These are phyloP conservation scores for Hypoxylon fragiforme DNA, from an alignment of 495 filamentous ascomycete genomes.

Conservation along the genomic window DNA sequence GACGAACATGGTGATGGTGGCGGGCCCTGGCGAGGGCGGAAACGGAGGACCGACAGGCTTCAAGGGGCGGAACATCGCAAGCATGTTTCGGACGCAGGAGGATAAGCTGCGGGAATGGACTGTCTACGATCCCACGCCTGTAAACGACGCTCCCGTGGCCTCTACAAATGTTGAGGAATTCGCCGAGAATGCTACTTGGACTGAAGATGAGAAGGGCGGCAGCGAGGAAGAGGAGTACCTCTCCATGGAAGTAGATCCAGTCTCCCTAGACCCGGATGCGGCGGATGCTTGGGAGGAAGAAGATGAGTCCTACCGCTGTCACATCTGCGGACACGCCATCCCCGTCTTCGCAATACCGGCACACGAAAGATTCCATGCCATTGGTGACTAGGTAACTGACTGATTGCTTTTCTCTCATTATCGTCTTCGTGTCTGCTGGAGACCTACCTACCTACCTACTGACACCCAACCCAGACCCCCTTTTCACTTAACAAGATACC, in stretches of 20 bases:
- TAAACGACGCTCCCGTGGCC: constrained; percentile 6
- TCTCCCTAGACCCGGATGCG: constrained; percentile 31
- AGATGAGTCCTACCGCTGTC: constrained; percentile 58
- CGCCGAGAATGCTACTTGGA: background rate
- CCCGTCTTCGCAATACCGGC: constrained; percentile 74
- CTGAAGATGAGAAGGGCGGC: constrained; percentile 3
- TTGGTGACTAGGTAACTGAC: constrained; percentile 41
- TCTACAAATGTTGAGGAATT: background rate
- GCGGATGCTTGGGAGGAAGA: constrained; percentile 52
- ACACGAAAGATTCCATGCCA: constrained; percentile 70
- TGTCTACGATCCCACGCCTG: constrained; percentile 46
- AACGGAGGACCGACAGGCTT: constrained; percentile 2
- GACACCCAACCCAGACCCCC: constrained; percentile 16
- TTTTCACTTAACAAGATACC: constrained; percentile 14
- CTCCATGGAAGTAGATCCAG: background rate
- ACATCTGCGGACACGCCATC: constrained; percentile 56
- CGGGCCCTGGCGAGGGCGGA: constrained; percentile 51
- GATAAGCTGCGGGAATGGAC: constrained; percentile 66
- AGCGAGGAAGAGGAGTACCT: constrained; percentile 15
- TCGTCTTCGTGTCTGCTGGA: background rate
- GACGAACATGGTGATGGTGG: constrained; percentile 73
- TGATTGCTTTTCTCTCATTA: background rate
- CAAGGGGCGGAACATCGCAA: constrained; percentile 58
- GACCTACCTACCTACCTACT: too few relatives aligned
- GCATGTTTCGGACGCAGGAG: constrained; percentile 72